Evolutionary conservation across 176 grass and related monocot genomes (phyloP), one percentile per base, ranked within the genome.

Genomic region (Ampelocalamus luodianensis): DNA sequence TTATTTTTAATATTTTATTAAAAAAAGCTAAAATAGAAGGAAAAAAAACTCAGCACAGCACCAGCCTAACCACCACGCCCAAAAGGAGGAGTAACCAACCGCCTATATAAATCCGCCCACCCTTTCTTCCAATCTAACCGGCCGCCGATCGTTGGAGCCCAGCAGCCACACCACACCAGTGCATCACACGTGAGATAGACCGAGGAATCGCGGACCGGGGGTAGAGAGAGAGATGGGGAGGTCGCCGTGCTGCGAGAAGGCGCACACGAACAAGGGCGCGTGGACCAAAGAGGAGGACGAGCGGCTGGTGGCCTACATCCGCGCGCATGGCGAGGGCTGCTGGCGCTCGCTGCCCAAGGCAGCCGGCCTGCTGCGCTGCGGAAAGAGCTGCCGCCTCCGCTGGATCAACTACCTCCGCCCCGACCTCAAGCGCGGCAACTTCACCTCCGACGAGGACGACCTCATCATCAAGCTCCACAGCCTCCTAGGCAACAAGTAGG

Each of bases 331-430:
- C 0, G 91, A 95, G 10, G 93, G 95, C 0, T 91, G 95, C 82
- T 97, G 95, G 95, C 92, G 95, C 3, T 90, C 93, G 22, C 91
- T 97, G 12, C 95, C 95, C 13, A 86, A 85, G 81, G 89, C 91
- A 0, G 92, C 89, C 1, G 96, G 96, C 1, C 91, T 99, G 0
- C 83, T 90, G 11, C 91, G 96, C 18, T 99, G 96, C 74, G 96
- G 96, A 88, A 99, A 99, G 93, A 99, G 96, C 88, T 99, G 96
- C 84, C 96, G 96, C 16, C 96, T 99, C 51, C 88, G 96, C 1
- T 99, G 96, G 96, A 99, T 96, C 91, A 99, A 99, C 86, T 99
- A 99, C 91, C 96, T 99, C 68, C 91, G 96, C 4, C 96, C 96
- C 1, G 96, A 99, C 87, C 96, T 99, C 68, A 99, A 99, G 90